These are phyloP conservation scores for Termitomyces eurrhizus DNA, from an alignment of 768 basidiomycete genomes.

Conservation along the genomic window DNA sequence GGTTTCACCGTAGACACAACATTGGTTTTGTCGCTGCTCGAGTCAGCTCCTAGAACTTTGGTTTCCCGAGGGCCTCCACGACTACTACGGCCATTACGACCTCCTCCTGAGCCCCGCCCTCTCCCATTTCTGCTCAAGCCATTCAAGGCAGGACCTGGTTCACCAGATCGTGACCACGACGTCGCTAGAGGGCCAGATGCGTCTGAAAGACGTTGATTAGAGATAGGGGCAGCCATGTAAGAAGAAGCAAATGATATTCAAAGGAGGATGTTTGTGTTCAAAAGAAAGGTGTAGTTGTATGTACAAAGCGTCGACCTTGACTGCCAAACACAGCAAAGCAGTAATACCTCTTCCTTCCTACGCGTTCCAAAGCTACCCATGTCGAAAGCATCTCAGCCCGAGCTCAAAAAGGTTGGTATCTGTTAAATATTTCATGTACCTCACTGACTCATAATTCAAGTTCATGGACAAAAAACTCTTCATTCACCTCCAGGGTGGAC, in stretches of 20 bases:
- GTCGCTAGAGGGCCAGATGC: conserved; percentile 26
- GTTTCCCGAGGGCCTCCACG: conserved; percentile 20
- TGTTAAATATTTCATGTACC: not conserved
- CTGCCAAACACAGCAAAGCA: conserved; percentile 37
- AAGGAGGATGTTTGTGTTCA: not conserved
- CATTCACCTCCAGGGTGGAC: conserved; percentile 89
- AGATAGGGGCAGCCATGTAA: conserved; percentile 42
- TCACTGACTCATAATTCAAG: conserved; percentile 34
- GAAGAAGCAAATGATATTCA: not conserved
- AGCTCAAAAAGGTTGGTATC: conserved; percentile 89
- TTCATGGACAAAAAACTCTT: conserved; percentile 99
- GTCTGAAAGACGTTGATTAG: conserved; percentile 21
- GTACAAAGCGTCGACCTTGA: not conserved
- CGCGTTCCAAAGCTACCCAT: conserved; percentile 34
- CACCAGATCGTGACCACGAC: conserved; percentile 42
- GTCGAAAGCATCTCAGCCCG: conserved; percentile 96
- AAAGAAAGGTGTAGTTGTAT: not conserved
- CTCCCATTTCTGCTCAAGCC: conserved; percentile 36
- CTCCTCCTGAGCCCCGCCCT: conserved; percentile 26
- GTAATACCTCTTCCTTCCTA: conserved; percentile 6
- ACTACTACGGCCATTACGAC: conserved; percentile 30
- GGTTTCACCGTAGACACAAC: conserved; percentile 14
- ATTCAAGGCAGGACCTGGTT: conserved; percentile 45
- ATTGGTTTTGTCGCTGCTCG: conserved; percentile 17
- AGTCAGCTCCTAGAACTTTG: conserved; percentile 18